Conservation (phyloP, 106 monocot genomes). For the Allium fistulosum region DNA sequence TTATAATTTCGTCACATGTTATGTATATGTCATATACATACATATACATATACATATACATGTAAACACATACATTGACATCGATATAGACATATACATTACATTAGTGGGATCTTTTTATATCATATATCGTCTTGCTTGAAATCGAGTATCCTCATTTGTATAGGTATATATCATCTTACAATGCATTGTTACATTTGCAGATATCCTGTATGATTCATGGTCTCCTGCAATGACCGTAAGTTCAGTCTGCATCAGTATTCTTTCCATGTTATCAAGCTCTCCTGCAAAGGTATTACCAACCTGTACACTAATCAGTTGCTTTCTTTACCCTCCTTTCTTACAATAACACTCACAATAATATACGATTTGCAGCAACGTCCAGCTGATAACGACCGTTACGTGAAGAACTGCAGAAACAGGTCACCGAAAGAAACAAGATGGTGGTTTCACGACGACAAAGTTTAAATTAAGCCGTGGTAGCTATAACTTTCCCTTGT, state of each 20-base stretch:
- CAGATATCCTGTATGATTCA: constrained; percentile 29
- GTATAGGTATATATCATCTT: no score
- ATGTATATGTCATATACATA: no score
- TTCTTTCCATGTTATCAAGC: constrained; percentile 28
- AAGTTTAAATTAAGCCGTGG: constrained; percentile 19
- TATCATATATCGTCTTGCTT: no score
- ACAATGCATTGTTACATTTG: neutral
- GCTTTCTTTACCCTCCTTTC: neutral
- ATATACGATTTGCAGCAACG: constrained; percentile 37
- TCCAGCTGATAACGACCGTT: constrained; percentile 53
- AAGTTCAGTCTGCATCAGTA: constrained; percentile 27
- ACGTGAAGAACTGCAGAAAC: constrained; percentile 61
- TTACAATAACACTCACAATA: neutral
- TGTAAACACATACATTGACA: no score
- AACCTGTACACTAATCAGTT: neutral
- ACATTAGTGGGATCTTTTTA: no score
- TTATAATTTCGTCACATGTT: no score
- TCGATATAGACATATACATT: no score
- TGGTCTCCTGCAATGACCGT: constrained; percentile 30
- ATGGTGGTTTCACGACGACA: constrained; percentile 77
- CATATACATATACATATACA: no score
- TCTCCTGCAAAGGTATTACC: constrained; percentile 10
- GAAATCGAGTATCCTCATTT: no score
- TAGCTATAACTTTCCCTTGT: neutral
- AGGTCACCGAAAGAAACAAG: constrained; percentile 63